These are phyloP conservation scores for Amoebophrya sp. DNA, from an alignment of 169 alveolate species.

Conservation along the genomic window DNA sequence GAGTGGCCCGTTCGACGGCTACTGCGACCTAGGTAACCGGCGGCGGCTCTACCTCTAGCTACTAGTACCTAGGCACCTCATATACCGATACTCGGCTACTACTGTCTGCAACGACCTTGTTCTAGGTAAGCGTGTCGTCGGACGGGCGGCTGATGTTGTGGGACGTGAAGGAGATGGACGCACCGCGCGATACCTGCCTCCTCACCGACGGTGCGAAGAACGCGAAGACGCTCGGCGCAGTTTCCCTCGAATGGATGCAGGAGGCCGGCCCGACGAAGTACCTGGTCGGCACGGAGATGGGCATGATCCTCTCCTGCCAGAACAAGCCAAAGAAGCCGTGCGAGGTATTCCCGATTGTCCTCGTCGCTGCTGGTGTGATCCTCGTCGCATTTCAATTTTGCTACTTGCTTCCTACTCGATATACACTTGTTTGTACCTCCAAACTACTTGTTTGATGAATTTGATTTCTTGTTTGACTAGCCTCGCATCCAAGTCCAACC, in stretches of 20 bases:
- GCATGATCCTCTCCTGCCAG: constrained; percentile 64
- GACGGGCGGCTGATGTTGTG: background rate
- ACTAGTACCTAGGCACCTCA: too few relatives aligned
- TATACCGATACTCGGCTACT: too few relatives aligned
- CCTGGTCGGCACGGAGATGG: constrained; percentile 83
- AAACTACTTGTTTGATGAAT: background rate
- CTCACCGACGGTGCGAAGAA: background rate
- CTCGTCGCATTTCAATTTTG: background rate
- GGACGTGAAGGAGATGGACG: background rate
- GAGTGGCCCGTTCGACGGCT: too few relatives aligned
- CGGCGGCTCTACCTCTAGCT: too few relatives aligned
- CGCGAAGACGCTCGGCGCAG: constrained; percentile 55
- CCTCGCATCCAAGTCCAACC: background rate
- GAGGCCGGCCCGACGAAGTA: constrained; percentile 82
- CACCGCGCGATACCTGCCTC: background rate
- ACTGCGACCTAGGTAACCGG: too few relatives aligned
- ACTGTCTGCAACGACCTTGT: too few relatives aligned
- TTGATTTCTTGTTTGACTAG: background rate
- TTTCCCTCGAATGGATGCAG: constrained; percentile 67
- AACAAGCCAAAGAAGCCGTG: constrained; percentile 64
- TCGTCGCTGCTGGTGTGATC: background rate
- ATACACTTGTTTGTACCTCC: background rate
- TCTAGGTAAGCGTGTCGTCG: background rate
- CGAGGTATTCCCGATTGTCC: background rate
- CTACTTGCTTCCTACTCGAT: too few relatives aligned